phyloP scores from a whole-genome alignment of 2,329 filamentous ascomycete genomes.

The Trichoderma sp. region DNA sequence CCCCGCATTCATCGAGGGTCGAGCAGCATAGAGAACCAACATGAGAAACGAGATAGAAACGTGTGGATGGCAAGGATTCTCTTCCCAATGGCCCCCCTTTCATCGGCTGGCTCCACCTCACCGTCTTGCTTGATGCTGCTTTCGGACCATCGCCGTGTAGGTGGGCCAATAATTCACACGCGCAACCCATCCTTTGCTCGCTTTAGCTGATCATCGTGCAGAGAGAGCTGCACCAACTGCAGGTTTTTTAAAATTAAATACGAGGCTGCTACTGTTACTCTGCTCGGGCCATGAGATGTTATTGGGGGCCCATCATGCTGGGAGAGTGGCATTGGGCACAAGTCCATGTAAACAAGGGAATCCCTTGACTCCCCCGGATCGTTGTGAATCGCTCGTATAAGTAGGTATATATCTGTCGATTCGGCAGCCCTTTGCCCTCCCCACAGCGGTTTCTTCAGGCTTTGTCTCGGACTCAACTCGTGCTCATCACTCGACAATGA shows the following conservation, averaged over 20 bases:
- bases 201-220: slow-evolving; percentile 8
- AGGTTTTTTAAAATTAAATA: slow-evolving; percentile 7
- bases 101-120: background rate
- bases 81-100: background rate
- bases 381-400: background rate
- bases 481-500: background rate
- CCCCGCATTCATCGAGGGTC: background rate
- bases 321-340: slow-evolving; percentile 3
- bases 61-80: slow-evolving; percentile 10
- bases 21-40: background rate
- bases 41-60: background rate
- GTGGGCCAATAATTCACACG: slow-evolving; percentile 5
- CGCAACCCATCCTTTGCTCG: background rate
- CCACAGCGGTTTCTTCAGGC: background rate
- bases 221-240: background rate
- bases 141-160: slow-evolving; percentile 18
- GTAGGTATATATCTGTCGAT: slow-evolving; percentile 1
- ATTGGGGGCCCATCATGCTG: background rate
- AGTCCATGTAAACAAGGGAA: background rate
- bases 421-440: background rate
- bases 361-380: background rate
- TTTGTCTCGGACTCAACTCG: background rate
- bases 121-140: slow-evolving; percentile 4
- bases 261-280: background rate
- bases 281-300: background rate